Base-by-base conservation (phyloP, 1,139 yeast genomes). In the Yamadazyma conglobata region DNA sequence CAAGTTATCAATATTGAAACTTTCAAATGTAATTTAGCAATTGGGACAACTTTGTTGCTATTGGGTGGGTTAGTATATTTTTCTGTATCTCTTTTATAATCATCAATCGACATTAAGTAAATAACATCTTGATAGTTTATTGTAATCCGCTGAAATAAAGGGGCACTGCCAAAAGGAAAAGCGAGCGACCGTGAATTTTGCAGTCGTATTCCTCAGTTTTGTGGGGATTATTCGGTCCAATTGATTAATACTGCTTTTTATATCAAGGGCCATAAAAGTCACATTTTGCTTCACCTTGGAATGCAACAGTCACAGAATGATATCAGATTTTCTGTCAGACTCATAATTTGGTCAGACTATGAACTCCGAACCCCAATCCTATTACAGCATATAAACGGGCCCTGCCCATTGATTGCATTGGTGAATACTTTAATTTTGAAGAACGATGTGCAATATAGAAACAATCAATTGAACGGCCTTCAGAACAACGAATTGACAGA, bases 401-500 rank as follows among this genome's bases (percentile, higher is more conserved):
- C 96, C 0, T 88, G 96, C 50, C 95, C 96, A 2, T 57, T 89
- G 25, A 73, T 88, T n/a, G 89, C 96, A 0, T 59, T 89, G 25
- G 70, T 79, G 30, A 89, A 89, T 51, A 74, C 88, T 0, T 51
- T 87, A 17, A 43, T 79, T n/a, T 48, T 79, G 16, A 58, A 73
- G 3, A 62, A 69, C 22, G 74, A 70, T 31, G 37, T 63, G 9
- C 34, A 41, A 15, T 22, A 32, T 22, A 39, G 45, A 27, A 39
- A 44, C 10, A 38, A 32, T 19, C 33, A 31, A 3, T 35, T 47
- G 9, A 36, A 42, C 25, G 47, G 31, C 9, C 10, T 22, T 4
- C 20, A 33, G 6, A 27, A 31, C 14, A 20, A 24, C 8, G 36
- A 33, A 9, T 25, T 33, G 7, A 34, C 33, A 15, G n/a, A 28